These are phyloP conservation scores for Naganishia liquefaciens DNA, from an alignment of 1,284 basidiomycete species.

Conservation along the genomic window DNA sequence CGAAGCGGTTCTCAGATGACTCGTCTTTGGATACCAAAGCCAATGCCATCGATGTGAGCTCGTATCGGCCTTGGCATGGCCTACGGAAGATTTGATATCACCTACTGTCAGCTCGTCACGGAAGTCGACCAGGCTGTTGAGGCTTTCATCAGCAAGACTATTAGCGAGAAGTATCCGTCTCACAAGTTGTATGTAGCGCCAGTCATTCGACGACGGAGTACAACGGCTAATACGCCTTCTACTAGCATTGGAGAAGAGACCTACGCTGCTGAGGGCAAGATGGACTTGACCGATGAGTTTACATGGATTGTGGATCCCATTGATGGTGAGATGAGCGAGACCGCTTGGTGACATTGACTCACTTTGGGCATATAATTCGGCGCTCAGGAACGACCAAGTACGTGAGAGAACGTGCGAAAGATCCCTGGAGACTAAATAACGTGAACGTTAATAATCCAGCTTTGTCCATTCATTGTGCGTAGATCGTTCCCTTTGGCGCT, in stretches of 20 bases:
- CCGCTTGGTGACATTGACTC: no score
- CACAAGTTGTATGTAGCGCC: constrained; percentile 64
- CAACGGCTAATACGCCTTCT: not conserved
- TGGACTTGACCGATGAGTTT: constrained; percentile 69
- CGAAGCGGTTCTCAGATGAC: constrained; percentile 19
- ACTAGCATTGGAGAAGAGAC: constrained; percentile 80
- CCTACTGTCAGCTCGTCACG: constrained; percentile 66
- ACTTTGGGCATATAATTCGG: no score
- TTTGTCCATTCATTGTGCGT: constrained; percentile 50
- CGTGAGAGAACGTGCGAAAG: not conserved
- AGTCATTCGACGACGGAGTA: no score
- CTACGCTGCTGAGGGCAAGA: constrained; percentile 62
- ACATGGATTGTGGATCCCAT: constrained; percentile 54
- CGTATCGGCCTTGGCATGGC: not conserved
- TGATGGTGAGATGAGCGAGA: constrained; percentile 42
- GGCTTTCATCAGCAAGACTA: constrained; percentile 73
- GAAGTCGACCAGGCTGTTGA: constrained; percentile 93
- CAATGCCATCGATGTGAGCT: constrained; percentile 20
- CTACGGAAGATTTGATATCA: not conserved
- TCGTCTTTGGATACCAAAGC: constrained; percentile 24
- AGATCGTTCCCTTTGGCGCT: no score
- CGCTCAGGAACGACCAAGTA: constrained; percentile 51
- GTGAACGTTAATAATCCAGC: constrained; percentile 32
- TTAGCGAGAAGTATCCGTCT: constrained; percentile 67
- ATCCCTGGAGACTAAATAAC: no score